Evolutionary conservation across 345 rosid species (phyloP), one percentile per base, ranked within the genome.

Genomic region (Eucalyptus camaldulensis): DNA sequence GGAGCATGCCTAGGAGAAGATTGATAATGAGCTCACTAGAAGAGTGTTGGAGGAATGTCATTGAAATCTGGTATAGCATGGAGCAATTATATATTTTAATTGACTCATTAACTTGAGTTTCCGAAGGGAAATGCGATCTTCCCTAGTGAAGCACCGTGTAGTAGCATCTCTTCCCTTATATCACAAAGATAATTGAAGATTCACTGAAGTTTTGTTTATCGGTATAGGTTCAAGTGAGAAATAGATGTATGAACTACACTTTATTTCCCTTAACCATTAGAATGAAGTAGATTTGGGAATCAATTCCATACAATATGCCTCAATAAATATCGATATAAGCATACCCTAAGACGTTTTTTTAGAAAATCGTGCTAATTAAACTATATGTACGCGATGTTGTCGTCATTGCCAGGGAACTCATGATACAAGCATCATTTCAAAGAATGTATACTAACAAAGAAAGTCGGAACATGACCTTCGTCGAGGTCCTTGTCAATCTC

Each of bases 21-120:
- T 12, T 62, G 69, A 6, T 62, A 62, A 62, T 12, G 31, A 0
- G 37, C 0, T 56, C 3, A 0, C 6, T 0, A 2, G 27, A 56
- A 56, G 62, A 56, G 6, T 4, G 62, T 56, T 56, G 62, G 62
- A 56, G 29, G 29, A 56, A 65, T 0, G 3, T 2, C 10, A 65
- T 65, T 27, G 8, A n/a, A n/a, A 65, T 65, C 0, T n/a, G 40
- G 10, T 15, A 14, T 65, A 15, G 40, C 37, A 15, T 14, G 21
- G 37, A 65, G 37, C 6, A 3, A 0, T n/a, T 65, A n/a, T n/a
- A 65, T 14, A 65, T 31, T 31, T n/a, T 65, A 15, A 65, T 65
- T 4, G 3, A 0, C 37, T 65, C 6, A 1, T n/a, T 65, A n/a
- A 15, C 76, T 65, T 65, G 0, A 4, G 3, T n/a, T 65, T 65